A percentile compares a stretch with the other conserved stretches of the same genome.
These are phyloP conservation scores for Boeremia exigua DNA, from an alignment of 2,329 filamentous ascomycete genomes.

Conservation along the genomic window DNA sequence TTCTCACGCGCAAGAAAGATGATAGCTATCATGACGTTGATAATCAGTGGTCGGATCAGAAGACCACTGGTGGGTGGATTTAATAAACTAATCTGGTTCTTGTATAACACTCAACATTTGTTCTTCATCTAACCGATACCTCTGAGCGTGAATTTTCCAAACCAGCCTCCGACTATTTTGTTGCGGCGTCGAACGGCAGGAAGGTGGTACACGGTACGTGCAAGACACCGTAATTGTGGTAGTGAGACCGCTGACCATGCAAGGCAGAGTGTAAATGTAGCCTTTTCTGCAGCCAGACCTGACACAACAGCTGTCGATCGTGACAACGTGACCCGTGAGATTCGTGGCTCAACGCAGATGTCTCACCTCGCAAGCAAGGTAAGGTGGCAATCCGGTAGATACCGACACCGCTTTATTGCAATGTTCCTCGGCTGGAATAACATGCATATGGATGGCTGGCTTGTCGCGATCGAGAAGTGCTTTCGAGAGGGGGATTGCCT, in stretches of 20 bases:
- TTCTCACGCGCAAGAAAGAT: neutral
- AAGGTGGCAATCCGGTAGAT: conserved; percentile 4
- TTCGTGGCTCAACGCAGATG: conserved; percentile 7
- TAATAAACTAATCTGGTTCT: neutral
- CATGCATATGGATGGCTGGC: neutral
- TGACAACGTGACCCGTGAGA: conserved; percentile 11
- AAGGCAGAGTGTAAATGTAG: conserved; percentile 12
- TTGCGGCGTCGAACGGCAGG: conserved; percentile 5
- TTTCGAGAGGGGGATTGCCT: conserved; percentile 10
- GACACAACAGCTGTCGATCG: conserved; percentile 10
- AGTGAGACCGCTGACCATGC: conserved; percentile 1
- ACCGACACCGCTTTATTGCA: neutral
- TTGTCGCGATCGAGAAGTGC: neutral
- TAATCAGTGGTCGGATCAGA: neutral
- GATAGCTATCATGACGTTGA: neutral
- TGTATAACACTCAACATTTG: too few relatives aligned
- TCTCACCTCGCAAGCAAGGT: conserved; percentile 13
- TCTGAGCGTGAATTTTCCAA: neutral
- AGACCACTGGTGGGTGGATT: conserved; percentile 1
- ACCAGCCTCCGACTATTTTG: neutral
- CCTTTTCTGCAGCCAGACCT: conserved; percentile 9
- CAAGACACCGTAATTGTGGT: conserved; percentile 6
- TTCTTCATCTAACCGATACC: neutral
- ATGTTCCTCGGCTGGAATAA: conserved; percentile 4
- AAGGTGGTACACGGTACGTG: conserved; percentile 9